phyloP scores from a whole-genome alignment of 768 basidiomycete species.

The Lentinula lateritia region DNA sequence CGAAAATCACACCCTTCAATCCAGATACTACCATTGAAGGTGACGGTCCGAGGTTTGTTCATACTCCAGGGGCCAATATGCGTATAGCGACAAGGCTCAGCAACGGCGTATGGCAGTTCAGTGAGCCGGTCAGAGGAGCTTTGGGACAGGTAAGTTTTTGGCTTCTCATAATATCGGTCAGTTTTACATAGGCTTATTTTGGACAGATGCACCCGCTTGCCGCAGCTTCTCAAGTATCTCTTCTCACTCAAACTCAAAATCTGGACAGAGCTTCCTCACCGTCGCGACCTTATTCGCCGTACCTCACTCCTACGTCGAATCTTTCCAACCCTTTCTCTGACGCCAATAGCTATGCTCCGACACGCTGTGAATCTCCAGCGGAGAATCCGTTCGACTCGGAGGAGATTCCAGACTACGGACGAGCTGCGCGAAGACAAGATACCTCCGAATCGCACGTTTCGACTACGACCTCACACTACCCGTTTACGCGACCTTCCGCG shows the following conservation, averaged over 20 bases:
- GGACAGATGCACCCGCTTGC: neutral
- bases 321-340: neutral
- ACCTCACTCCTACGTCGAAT: neutral
- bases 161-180: neutral
- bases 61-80: neutral
- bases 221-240: neutral
- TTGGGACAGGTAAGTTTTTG: neutral
- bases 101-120: slow-evolving; percentile 1
- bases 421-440: neutral
- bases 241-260: neutral
- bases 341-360: neutral
- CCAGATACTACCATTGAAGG: neutral
- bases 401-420: neutral
- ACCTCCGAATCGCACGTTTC: neutral
- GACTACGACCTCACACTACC: neutral
- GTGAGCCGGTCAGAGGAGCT: neutral
- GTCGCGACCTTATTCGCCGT: neutral
- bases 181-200: neutral
- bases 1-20: slow-evolving; percentile 1
- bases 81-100: neutral
- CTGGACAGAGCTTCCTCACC: neutral
- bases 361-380: neutral
- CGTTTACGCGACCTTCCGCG: neutral
- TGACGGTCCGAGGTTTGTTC: neutral
- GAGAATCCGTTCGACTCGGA: neutral